Percentiles rank a stretch among this genome's conserved stretches.
These are phyloP conservation scores for Eucalyptus erythrocorys DNA, from an alignment of 345 rosid species.

Conservation along the genomic window DNA sequence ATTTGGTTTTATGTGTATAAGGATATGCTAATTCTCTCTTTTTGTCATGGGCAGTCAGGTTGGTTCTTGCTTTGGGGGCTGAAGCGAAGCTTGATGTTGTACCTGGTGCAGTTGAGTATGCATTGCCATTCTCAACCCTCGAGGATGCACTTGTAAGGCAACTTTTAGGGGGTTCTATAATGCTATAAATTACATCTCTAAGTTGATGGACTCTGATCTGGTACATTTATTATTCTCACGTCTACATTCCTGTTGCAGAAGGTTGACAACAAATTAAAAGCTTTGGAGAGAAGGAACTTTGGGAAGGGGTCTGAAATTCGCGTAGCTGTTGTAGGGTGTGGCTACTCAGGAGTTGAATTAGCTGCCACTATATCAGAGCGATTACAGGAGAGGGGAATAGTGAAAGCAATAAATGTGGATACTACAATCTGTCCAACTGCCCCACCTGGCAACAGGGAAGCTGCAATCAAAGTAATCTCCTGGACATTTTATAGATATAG, in stretches of 20 bases:
- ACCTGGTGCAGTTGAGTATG: slow-evolving; percentile 87
- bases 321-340: slow-evolving; percentile 89
- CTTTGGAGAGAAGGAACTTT: slow-evolving; percentile 64
- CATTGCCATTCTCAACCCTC: slow-evolving; percentile 75
- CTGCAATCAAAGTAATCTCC: slow-evolving; percentile 58
- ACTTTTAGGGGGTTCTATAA: neutral
- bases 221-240: neutral
- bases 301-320: slow-evolving; percentile 34
- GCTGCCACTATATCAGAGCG: slow-evolving; percentile 95
- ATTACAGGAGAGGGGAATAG: slow-evolving; percentile 66
- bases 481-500: neutral
- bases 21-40: neutral
- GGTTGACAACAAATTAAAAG: slow-evolving; percentile 44
- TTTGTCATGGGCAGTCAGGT: slow-evolving; percentile 82
- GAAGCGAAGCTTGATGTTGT: slow-evolving; percentile 72
- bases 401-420: slow-evolving; percentile 69
- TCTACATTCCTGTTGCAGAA: slow-evolving; percentile 36
- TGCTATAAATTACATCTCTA: neutral
- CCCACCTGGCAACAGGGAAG: slow-evolving; percentile 84
- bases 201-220: neutral
- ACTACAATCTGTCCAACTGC: slow-evolving; percentile 69
- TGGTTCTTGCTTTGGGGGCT: slow-evolving; percentile 99
- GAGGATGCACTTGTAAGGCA: slow-evolving; percentile 78
- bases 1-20: neutral
- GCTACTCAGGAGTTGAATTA: slow-evolving; percentile 89